A percentile compares a stretch with the other conserved stretches of the same genome.
These are phyloP conservation scores for Tillandsia leiboldiana DNA, from an alignment of 176 grass and related monocot genomes.

Conservation along the genomic window DNA sequence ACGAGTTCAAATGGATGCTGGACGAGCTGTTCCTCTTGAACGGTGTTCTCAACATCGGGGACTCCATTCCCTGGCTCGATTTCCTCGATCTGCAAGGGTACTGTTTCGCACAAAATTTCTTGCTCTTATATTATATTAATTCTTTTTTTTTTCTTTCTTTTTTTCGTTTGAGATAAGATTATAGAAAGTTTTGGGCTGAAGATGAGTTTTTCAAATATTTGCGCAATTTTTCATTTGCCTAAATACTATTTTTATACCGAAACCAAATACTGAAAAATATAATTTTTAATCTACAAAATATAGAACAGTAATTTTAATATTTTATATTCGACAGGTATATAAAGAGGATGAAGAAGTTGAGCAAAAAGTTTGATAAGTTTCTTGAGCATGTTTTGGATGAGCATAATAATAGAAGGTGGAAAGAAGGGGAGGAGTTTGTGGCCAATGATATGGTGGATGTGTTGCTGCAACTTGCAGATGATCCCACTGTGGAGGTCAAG, in stretches of 20 bases:
- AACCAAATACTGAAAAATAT: no score
- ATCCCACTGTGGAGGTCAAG: slow-evolving; percentile 58
- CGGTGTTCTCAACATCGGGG: slow-evolving; percentile 86
- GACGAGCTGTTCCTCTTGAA: slow-evolving; percentile 88
- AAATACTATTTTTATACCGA: no score
- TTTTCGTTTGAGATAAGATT: no score
- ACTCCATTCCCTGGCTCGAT: slow-evolving; percentile 76
- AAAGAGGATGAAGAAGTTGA: slow-evolving; percentile 70
- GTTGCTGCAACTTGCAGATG: slow-evolving; percentile 54
- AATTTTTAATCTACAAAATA: no score
- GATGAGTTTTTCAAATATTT: no score
- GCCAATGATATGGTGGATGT: slow-evolving; percentile 88
- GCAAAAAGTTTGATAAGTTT: slow-evolving; percentile 71
- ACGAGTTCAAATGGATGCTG: slow-evolving; percentile 91
- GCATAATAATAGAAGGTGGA: slow-evolving; percentile 39
- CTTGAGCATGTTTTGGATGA: slow-evolving; percentile 76
- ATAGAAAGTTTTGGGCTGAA: no score
- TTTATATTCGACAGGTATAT: slow-evolving; percentile 40
- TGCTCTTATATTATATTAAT: no score
- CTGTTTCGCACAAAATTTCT: no score
- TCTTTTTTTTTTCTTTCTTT: no score
- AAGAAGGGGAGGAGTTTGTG: slow-evolving; percentile 46
- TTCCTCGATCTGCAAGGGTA: slow-evolving; percentile 56
- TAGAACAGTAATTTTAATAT: neutral
- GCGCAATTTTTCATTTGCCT: no score